These are phyloP conservation scores for Batrachochytrium dendrobatidis DNA, from an alignment of 371 early-diverging fungal species.

Conservation along the genomic window DNA sequence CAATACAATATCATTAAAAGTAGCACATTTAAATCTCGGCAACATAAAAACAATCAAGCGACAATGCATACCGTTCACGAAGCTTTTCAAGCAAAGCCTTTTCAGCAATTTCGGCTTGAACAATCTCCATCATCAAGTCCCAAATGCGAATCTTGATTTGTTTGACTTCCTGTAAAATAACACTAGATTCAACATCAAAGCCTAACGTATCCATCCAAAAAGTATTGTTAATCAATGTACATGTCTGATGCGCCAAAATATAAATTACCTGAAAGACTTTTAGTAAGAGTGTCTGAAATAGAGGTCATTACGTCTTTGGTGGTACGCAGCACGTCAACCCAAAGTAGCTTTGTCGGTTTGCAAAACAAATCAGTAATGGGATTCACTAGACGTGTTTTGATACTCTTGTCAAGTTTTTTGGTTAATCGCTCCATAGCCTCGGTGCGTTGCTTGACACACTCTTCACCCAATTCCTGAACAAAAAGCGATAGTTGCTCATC, in stretches of 20 bases:
- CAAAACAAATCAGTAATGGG: slow-evolving; percentile 61
- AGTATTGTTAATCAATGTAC: neutral
- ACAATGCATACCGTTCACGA: slow-evolving; percentile 6
- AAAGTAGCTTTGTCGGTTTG: slow-evolving; percentile 58
- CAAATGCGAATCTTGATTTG: slow-evolving; percentile 61
- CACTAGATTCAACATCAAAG: slow-evolving; percentile 51
- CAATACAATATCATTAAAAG: neutral
- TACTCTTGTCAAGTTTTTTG: slow-evolving; percentile 54
- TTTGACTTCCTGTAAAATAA: slow-evolving; percentile 37
- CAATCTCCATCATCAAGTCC: slow-evolving; percentile 60
- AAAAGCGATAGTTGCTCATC: slow-evolving; percentile 59
- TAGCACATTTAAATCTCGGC: neutral
- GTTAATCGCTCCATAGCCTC: slow-evolving; percentile 78
- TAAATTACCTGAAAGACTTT: slow-evolving; percentile 23
- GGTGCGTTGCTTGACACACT: slow-evolving; percentile 55
- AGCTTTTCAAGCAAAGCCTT: slow-evolving; percentile 70
- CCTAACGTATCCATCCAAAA: slow-evolving; percentile 24
- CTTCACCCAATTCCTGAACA: slow-evolving; percentile 55
- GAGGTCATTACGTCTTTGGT: slow-evolving; percentile 51
- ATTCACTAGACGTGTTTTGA: slow-evolving; percentile 59
- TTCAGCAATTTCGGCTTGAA: slow-evolving; percentile 77
- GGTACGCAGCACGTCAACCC: slow-evolving; percentile 38
- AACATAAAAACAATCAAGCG: neutral
- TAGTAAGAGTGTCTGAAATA: slow-evolving; percentile 33
- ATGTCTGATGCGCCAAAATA: slow-evolving; percentile 22